These are phyloP conservation scores for Beauveria medogensis DNA, from an alignment of 2,329 filamentous ascomycete species.

Conservation along the genomic window DNA sequence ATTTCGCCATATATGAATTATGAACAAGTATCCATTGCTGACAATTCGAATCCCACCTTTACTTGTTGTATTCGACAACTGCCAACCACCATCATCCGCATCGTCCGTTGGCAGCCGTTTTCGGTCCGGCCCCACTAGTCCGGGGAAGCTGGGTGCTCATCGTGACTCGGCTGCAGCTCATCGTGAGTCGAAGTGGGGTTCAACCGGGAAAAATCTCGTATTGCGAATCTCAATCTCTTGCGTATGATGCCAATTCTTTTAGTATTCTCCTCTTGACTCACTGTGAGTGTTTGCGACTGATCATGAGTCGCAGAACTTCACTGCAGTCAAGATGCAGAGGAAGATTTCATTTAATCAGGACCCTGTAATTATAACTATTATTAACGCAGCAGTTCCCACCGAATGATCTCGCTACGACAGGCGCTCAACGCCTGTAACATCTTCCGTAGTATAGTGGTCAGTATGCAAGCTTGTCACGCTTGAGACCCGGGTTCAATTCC, in stretches of 20 bases:
- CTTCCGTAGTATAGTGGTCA: slow-evolving; percentile 19
- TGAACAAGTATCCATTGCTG: no score
- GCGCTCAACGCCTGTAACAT: slow-evolving; percentile 11
- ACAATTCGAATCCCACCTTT: no score
- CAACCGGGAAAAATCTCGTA: not conserved
- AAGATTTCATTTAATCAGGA: not conserved
- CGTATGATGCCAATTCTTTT: not conserved
- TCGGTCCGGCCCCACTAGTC: not conserved
- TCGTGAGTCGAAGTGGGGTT: not conserved
- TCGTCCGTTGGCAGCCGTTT: not conserved
- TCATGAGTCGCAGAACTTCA: not conserved
- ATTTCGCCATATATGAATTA: no score
- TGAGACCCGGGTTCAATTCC: slow-evolving; percentile 18
- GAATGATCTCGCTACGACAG: slow-evolving; percentile 16
- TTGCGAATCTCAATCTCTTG: not conserved
- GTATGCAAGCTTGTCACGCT: slow-evolving; percentile 18
- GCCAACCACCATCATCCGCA: no score
- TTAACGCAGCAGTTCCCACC: not conserved
- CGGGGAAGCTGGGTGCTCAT: not conserved
- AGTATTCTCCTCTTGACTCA: not conserved
- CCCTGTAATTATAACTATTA: not conserved
- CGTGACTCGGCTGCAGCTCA: not conserved
- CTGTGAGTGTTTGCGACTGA: not conserved
- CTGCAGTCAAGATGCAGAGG: not conserved
- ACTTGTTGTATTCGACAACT: no score